Percentiles rank a stretch among this genome's conserved stretches.
phyloP scores from a whole-genome alignment of 768 basidiomycete species.

The Rhodotorula paludigena region DNA sequence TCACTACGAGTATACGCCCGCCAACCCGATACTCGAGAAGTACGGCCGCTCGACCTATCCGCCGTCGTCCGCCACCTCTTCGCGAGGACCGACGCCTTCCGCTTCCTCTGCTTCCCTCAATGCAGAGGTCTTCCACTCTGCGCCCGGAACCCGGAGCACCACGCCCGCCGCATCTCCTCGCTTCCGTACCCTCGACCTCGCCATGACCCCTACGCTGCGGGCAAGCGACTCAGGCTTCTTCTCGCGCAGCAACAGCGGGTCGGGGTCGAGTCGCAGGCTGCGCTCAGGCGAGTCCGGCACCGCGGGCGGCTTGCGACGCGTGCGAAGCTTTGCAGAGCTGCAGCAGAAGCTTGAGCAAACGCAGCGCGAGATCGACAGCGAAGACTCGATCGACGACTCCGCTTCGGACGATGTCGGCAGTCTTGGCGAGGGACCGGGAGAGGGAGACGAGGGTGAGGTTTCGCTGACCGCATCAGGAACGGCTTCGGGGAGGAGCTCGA shows the following conservation, averaged over 20 bases:
- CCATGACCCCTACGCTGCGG: constrained; percentile 12
- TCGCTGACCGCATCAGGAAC: neutral
- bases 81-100: neutral
- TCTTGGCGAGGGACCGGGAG: neutral
- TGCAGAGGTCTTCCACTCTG: constrained; percentile 31
- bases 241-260: neutral
- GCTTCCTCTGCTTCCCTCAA: constrained; percentile 20
- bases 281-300: neutral
- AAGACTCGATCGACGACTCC: constrained; percentile 13
- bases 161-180: constrained; percentile 18
- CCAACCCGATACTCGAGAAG: constrained; percentile 36
- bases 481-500: neutral
- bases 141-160: constrained; percentile 1
- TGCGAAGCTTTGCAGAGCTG: constrained; percentile 32
- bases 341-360: constrained; percentile 34
- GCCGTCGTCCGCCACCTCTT: constrained; percentile 1
- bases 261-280: neutral
- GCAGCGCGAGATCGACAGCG: constrained; percentile 32
- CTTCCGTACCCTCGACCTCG: constrained; percentile 10
- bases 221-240: neutral
- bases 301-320: constrained; percentile 16
- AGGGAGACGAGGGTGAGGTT: neutral
- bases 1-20: constrained; percentile 32
- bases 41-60: constrained; percentile 24
- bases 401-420: neutral